Conservation (phyloP, 2,329 filamentous ascomycete species). For the Hymenoscyphus albidus region DNA sequence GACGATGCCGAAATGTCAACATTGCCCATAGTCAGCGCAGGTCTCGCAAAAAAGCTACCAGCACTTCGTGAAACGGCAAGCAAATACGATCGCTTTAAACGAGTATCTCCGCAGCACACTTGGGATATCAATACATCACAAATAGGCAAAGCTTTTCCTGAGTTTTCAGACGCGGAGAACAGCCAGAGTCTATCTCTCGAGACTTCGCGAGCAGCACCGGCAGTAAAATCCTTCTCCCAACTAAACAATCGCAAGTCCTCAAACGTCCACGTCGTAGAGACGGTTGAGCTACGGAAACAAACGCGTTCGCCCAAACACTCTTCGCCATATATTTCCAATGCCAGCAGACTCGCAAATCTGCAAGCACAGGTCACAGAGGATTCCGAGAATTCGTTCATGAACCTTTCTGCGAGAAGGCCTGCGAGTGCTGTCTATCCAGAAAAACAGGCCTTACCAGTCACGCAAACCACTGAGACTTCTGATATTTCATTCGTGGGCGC, state of each 20-base stretch:
- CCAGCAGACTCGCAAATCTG: constrained; percentile 47
- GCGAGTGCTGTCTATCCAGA: background rate
- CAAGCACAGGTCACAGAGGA: constrained; percentile 50
- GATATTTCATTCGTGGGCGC: constrained; percentile 1
- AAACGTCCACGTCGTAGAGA: background rate
- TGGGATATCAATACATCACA: constrained; percentile 42
- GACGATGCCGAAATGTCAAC: constrained; percentile 29
- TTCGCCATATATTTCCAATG: constrained; percentile 30
- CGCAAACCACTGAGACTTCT: background rate
- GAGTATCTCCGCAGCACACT: constrained; percentile 32
- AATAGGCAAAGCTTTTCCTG: constrained; percentile 43
- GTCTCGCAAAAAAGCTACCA: constrained; percentile 25
- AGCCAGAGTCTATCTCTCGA: constrained; percentile 51
- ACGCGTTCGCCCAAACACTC: constrained; percentile 10
- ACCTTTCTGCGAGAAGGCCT: constrained; percentile 26
- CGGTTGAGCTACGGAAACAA: background rate
- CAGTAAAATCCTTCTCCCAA: constrained; percentile 6
- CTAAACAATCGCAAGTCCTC: constrained; percentile 9
- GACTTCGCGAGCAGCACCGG: constrained; percentile 41
- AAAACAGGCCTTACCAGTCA: background rate
- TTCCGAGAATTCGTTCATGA: constrained; percentile 46
- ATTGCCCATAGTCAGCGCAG: constrained; percentile 15
- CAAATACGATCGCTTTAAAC: constrained; percentile 33
- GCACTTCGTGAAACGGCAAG: constrained; percentile 34
- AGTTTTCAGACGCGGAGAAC: constrained; percentile 44